A percentile compares a stretch with the other conserved stretches of the same genome.
Conservation (phyloP, 228 moss, liverwort and hornwort genomes). For the Sphagnum fallax region DNA sequence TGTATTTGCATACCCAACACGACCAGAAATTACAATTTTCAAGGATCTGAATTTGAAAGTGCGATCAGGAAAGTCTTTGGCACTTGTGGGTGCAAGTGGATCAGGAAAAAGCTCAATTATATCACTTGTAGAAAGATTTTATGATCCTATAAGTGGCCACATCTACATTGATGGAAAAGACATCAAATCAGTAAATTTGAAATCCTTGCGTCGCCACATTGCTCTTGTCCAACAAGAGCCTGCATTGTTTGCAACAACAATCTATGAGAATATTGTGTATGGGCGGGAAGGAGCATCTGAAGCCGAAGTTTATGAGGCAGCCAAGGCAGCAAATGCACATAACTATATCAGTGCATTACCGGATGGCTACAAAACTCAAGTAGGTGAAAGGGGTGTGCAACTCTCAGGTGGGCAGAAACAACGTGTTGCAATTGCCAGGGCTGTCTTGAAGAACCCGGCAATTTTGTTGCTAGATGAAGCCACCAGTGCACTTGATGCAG, state of each 20-base stretch:
- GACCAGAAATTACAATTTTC: constrained; percentile 45
- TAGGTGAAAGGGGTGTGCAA: constrained; percentile 53
- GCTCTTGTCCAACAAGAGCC: constrained; percentile 58
- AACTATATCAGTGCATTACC: constrained; percentile 50
- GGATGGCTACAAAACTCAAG: constrained; percentile 35
- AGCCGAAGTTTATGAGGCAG: constrained; percentile 48
- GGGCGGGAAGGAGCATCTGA: constrained; percentile 41
- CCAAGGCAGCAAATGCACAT: constrained; percentile 54
- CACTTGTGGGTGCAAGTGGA: constrained; percentile 50
- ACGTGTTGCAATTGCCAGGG: constrained; percentile 47
- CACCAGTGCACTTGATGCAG: constrained; percentile 50
- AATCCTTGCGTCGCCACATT: constrained; percentile 30
- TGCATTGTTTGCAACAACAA: constrained; percentile 36
- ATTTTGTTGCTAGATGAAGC: constrained; percentile 55
- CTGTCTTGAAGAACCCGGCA: constrained; percentile 43
- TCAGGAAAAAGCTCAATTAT: constrained; percentile 50
- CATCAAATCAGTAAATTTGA: constrained; percentile 30
- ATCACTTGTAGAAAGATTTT: constrained; percentile 47
- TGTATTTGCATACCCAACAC: constrained; percentile 31
- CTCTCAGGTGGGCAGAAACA: constrained; percentile 68
- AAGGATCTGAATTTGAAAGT: constrained; percentile 32
- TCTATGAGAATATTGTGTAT: constrained; percentile 48
- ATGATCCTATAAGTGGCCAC: constrained; percentile 35
- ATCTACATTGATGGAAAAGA: constrained; percentile 40
- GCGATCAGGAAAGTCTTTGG: constrained; percentile 23